These are phyloP conservation scores for Solanum ossicruentum DNA, from an alignment of 257 asterid genomes.

Conservation along the genomic window DNA sequence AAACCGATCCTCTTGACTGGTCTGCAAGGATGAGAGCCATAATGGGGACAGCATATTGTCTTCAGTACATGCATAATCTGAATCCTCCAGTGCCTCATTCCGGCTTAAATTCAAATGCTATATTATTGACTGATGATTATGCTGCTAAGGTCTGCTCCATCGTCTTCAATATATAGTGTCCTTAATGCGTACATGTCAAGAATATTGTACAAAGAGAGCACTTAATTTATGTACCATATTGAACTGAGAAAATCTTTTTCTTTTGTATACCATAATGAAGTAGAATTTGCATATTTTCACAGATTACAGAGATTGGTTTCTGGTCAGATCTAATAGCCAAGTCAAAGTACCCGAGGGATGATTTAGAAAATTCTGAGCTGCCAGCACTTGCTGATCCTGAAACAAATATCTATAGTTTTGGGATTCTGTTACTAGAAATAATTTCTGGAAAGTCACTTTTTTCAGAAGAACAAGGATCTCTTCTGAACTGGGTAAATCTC, in stretches of 20 bases:
- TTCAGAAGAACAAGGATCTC: constrained; percentile 48
- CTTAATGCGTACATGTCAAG: neutral
- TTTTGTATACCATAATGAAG: neutral
- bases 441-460: constrained; percentile 55
- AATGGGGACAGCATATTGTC: constrained; percentile 82
- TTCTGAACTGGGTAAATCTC: constrained; percentile 48
- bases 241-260: neutral
- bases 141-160: constrained; percentile 76
- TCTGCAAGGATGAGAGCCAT: constrained; percentile 59
- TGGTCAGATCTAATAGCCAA: constrained; percentile 53
- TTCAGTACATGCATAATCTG: constrained; percentile 71
- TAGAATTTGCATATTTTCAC: neutral
- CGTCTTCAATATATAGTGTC: neutral
- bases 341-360: constrained; percentile 30
- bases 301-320: constrained; percentile 55
- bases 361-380: constrained; percentile 35
- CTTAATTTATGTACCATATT: neutral
- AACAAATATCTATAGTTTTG: constrained; percentile 56
- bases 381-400: constrained; percentile 46
- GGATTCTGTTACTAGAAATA: constrained; percentile 61
- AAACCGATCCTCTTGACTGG: constrained; percentile 92
- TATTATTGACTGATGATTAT: constrained; percentile 82
- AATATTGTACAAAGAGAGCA: neutral
- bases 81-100: constrained; percentile 60
- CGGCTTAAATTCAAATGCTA: constrained; percentile 39